These are phyloP conservation scores for Metrosideros polymorpha DNA, from an alignment of 441 rosid species.

Conservation along the genomic window DNA sequence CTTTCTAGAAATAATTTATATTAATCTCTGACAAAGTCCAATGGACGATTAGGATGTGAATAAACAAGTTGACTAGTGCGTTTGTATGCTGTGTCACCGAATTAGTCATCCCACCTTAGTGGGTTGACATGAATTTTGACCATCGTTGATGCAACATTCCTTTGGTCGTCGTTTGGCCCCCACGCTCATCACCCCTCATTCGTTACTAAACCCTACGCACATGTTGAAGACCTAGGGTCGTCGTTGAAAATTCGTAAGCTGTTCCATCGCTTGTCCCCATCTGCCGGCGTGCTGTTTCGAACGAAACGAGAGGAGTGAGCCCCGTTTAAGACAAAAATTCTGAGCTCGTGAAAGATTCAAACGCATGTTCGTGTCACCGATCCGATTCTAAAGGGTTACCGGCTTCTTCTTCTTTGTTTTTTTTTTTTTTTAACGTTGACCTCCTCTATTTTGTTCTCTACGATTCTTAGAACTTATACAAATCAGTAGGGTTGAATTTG, in stretches of 20 bases:
- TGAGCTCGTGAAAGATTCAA: background rate
- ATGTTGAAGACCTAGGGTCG: constrained; percentile 16
- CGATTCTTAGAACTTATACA: background rate
- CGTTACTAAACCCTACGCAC: background rate
- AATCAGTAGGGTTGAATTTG: background rate
- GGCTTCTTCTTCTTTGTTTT: background rate
- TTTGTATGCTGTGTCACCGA: constrained; percentile 25
- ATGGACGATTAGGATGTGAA: constrained; percentile 13
- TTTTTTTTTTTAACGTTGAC: background rate
- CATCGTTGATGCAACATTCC: constrained; percentile 35
- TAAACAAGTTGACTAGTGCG: constrained; percentile 26
- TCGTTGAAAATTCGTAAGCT: background rate
- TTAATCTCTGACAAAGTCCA: constrained; percentile 2
- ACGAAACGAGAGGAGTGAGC: background rate
- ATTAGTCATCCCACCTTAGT: constrained; percentile 9
- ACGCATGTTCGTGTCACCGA: background rate
- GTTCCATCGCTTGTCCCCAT: constrained; percentile 17
- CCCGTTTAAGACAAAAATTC: background rate
- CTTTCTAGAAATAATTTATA: background rate
- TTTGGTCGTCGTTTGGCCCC: constrained; percentile 17
- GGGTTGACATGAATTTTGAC: constrained; percentile 51
- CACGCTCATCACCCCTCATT: background rate
- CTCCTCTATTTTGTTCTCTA: background rate
- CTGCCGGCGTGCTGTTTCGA: background rate
- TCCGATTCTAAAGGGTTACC: background rate